Conservation (phyloP, 148 eudicot genomes). For the Rhododendron vialii region DNA sequence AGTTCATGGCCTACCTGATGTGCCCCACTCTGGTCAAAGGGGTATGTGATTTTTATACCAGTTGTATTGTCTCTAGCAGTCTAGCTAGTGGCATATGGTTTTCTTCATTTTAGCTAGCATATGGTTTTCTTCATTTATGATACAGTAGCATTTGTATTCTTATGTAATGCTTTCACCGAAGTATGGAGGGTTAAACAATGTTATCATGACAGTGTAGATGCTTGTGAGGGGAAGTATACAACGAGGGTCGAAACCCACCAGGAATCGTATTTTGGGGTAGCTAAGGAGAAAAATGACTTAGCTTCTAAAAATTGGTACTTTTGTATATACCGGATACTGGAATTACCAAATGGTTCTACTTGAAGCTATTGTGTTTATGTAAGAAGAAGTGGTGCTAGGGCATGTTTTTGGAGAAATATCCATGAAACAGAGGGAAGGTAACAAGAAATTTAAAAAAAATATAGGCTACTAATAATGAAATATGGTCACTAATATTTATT, state of each 20-base stretch:
- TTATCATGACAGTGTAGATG: not conserved
- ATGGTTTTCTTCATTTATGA: not conserved
- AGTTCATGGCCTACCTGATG: constrained; percentile 61
- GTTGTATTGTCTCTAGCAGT: not conserved
- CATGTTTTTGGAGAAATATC: not conserved
- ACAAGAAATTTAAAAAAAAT: not conserved
- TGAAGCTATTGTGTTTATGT: no score
- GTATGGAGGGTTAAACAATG: not conserved
- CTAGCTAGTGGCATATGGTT: not conserved
- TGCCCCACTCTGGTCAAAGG: constrained; percentile 37
- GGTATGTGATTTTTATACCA: constrained; percentile 29
- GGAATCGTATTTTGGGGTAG: not conserved
- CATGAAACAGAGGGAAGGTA: not conserved
- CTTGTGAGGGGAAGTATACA: not conserved
- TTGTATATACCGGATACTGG: not conserved
- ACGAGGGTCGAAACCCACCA: not conserved
- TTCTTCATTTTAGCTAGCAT: not conserved
- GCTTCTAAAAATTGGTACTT: not conserved
- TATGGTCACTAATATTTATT: no score
- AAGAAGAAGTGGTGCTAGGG: no score
- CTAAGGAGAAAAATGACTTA: not conserved
- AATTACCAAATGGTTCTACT: no score
- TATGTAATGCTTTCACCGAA: not conserved
- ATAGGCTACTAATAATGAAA: not conserved
- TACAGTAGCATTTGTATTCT: not conserved